Base-by-base conservation (phyloP, 177 flowering plant genomes). In the Vitis hybrid region DNA sequence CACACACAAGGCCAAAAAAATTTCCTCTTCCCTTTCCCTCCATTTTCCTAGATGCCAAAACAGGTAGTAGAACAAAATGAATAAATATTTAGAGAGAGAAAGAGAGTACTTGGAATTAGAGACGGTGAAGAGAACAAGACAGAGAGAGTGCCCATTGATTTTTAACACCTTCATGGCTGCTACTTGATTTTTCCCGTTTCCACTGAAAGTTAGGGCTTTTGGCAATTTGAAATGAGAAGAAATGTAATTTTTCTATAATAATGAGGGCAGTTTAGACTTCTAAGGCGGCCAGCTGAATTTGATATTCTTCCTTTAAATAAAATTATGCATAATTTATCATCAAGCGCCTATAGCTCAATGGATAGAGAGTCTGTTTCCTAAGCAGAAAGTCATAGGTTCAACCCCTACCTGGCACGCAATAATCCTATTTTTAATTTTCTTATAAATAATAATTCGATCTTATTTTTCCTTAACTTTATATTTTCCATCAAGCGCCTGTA, bases 91-190 rank as follows among this genome's bases (percentile, higher is more conserved):
- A 13, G 62, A 57, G 56, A 55, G 61, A 70, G 66, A 72, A 76
- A 57, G 75, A 61, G 34, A 56, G 51, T 79, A 90, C 95, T 83
- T 90, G 82, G 90, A 86, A 70, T 90, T 87, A 70, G 87, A 67
- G 81, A 88, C 90, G 0, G 72, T 72, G 82, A 80, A 87, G 62
- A 88, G 92, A 12, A 82, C 80, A 56, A 86, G 74, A 61, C 81
- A 70, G 49, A 88, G 82, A 60, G 85, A 69, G 67, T 65, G 61
- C 69, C 83, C 80, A 58, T 60, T 65, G 69, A 87, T 49, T 7
- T 81, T 79, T 56, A 81, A 84, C 11, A 60, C 77, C 80, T 83
- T 83, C 88, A 87, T 87, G 54, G 76, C 73, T 59, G 55, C 73
- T 21, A 9, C 65, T 23, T n/a, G 56, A 17, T 14, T 54, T 12